phyloP scores from a whole-genome alignment of 2,329 filamentous ascomycete species.

The Nannizziopsis arthrosporioides region DNA sequence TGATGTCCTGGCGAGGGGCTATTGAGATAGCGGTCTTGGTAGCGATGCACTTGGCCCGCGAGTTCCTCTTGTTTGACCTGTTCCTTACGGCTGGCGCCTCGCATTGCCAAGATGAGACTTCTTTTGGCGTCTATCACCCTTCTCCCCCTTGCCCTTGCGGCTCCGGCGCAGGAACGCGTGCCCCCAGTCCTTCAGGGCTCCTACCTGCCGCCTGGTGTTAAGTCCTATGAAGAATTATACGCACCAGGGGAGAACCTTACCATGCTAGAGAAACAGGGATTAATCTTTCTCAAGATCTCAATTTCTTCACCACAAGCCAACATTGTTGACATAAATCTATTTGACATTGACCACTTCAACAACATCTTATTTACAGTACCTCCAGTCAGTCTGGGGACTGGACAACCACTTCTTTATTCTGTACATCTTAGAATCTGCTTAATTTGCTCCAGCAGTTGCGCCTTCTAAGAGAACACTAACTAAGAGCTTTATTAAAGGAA shows the following conservation, averaged over 20 bases:
- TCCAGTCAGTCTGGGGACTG: constrained; percentile 73
- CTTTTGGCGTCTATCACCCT: too few species aligned
- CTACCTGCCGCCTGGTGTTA: too few species aligned
- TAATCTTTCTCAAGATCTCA: constrained; percentile 39
- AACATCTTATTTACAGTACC: constrained; percentile 66
- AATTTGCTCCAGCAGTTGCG: constrained; percentile 65
- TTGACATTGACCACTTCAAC: constrained; percentile 54
- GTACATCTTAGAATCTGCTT: constrained; percentile 90
- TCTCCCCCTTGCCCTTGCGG: not conserved
- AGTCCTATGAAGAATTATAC: too few species aligned
- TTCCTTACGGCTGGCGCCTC: too few species aligned
- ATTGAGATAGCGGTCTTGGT: too few species aligned
- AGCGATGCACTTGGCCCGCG: too few species aligned
- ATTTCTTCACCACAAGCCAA: constrained; percentile 43
- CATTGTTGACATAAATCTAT: constrained; percentile 38
- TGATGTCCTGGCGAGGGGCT: too few species aligned
- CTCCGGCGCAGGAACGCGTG: too few species aligned
- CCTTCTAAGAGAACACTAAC: constrained; percentile 53
- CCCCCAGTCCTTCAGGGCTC: too few species aligned
- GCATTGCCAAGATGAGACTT: too few species aligned
- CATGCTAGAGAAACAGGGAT: constrained; percentile 35
- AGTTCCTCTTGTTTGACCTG: too few species aligned
- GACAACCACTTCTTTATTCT: constrained; percentile 92
- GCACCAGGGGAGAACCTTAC: too few species aligned
- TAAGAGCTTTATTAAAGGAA: constrained; percentile 62